phyloP scores from a whole-genome alignment of 2,329 filamentous ascomycete species.

The Neospermospora avenae region DNA sequence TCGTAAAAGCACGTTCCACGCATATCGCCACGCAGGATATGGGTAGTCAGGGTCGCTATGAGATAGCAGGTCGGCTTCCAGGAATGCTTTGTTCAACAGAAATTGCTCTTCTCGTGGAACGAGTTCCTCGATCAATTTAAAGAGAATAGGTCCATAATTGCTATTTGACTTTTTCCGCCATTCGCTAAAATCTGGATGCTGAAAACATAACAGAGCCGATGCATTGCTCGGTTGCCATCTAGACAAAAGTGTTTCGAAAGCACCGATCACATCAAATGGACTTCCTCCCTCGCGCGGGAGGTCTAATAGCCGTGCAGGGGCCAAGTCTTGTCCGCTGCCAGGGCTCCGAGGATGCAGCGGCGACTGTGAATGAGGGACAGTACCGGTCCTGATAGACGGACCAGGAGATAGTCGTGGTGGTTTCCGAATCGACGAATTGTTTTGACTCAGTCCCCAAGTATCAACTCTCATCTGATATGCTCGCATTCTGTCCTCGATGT shows the following conservation, averaged over 20 bases:
- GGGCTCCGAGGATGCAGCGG: background rate
- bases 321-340: background rate
- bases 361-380: background rate
- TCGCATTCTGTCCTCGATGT: slow-evolving; percentile 8
- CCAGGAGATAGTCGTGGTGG: background rate
- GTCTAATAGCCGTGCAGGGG: background rate
- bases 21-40: slow-evolving; percentile 12
- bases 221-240: slow-evolving; percentile 22
- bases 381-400: background rate
- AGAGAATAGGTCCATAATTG: slow-evolving; percentile 16
- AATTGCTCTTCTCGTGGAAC: slow-evolving; percentile 22
- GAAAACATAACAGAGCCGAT: slow-evolving; percentile 17
- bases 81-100: slow-evolving; percentile 19
- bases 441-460: slow-evolving; percentile 12
- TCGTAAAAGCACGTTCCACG: slow-evolving; percentile 10
- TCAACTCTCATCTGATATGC: slow-evolving; percentile 17
- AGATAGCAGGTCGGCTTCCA: slow-evolving; percentile 14
- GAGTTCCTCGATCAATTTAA: slow-evolving; percentile 22
- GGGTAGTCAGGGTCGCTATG: background rate
- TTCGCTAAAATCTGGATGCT: slow-evolving; percentile 13
- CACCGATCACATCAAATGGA: slow-evolving; percentile 4
- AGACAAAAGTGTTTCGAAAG: slow-evolving; percentile 16
- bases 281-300: background rate
- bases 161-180: slow-evolving; percentile 9
- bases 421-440: slow-evolving; percentile 9